Conservation (phyloP, 495 filamentous ascomycete genomes). For the Aspergillus biplanus region DNA sequence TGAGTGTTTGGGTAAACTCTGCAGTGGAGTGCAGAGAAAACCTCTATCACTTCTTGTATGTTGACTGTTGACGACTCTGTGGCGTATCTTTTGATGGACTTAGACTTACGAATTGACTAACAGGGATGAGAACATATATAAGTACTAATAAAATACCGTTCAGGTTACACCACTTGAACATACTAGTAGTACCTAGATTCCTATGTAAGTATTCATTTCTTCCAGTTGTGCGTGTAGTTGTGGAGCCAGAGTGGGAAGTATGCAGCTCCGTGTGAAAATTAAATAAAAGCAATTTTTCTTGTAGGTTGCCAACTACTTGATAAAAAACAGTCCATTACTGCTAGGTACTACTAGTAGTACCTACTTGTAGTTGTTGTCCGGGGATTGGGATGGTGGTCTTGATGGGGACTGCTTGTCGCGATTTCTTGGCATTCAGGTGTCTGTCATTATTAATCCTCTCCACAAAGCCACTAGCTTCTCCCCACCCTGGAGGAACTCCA, state of each 20-base stretch:
- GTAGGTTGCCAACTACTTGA: too few relatives aligned
- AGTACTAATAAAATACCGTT: background rate
- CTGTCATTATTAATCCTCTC: background rate
- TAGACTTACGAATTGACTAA: background rate
- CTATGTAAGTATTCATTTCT: too few relatives aligned
- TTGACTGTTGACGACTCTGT: background rate
- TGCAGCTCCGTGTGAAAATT: too few relatives aligned
- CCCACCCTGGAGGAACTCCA: background rate
- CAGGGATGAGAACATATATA: conserved; percentile 10
- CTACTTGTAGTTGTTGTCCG: background rate
- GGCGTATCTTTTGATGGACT: background rate
- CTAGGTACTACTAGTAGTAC: background rate
- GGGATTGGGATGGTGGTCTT: background rate
- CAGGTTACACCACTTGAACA: background rate
- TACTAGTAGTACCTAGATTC: too few relatives aligned
- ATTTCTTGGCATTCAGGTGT: background rate
- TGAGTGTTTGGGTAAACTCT: conserved; percentile 64
- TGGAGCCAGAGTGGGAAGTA: too few relatives aligned
- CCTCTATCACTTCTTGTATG: conserved; percentile 43
- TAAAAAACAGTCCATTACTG: background rate
- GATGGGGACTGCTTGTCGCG: background rate
- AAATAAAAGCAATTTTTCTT: too few relatives aligned
- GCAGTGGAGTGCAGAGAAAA: conserved; percentile 54
- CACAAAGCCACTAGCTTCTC: conserved; percentile 6
- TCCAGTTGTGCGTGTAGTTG: too few relatives aligned